Evolutionary conservation across 345 rosid species (phyloP), one percentile per base, ranked within the genome.

Genomic region (Boechera stricta): DNA sequence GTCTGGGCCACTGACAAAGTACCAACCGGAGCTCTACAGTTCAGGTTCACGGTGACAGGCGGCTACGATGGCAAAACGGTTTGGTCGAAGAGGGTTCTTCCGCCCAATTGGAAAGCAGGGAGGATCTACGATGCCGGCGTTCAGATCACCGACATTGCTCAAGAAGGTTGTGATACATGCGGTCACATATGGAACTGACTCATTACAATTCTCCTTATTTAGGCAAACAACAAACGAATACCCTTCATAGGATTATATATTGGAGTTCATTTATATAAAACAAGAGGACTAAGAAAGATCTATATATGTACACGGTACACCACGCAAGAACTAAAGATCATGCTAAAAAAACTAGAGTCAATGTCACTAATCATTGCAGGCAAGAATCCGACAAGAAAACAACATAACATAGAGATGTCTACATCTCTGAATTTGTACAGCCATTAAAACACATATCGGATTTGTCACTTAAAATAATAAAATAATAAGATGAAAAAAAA

Each of bases 21-120:
- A n/a, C 97, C 98, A 6, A 79, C 67, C 0, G 96, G 97, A 31
- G 85, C 90, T 18, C 36, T 94, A 62, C 98, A 94, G 66, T 90
- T 94, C 71, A 77, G 93, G 61, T 86, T 94, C 58, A 84, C 88
- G 47, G 84, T 91, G 3, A 94, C 97, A 0, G 73, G 86, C 0
- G 97, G 98, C n/a, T 94, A 72, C 15, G 98, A 94, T 72, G 97
- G 98, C 32, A 90, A 89, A 72, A 83, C 84, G 91, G 66, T 87
- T 39, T 91, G 94, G 97, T 84, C 96, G 2, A 55, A 81, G 74
- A 83, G 59, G 28, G 94, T 86, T 41, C 92, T 94, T 63, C 96
- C 98, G 0, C 87, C 82, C 1, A 82, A 81, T 11, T 91, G 97
- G 98, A 82, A 83, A 62, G 32, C 72, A 1, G 94, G 97, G 7